These are phyloP conservation scores for Prillingera fragicola DNA, from an alignment of 1,284 basidiomycete genomes.

Conservation along the genomic window DNA sequence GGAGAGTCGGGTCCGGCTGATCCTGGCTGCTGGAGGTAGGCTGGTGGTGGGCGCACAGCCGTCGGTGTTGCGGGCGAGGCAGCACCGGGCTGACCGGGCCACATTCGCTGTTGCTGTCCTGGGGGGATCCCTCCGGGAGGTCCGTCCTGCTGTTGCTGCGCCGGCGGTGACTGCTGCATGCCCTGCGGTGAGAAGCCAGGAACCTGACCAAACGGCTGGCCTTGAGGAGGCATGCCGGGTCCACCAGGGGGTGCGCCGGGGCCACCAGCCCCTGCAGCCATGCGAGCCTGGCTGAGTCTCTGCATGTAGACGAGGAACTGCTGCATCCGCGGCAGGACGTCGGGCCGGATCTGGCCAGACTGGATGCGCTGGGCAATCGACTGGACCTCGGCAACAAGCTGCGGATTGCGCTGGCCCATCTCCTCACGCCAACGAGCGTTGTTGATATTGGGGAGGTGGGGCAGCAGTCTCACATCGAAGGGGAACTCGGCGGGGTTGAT, in stretches of 20 bases:
- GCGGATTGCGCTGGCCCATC: conserved; percentile 32
- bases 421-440: conserved; percentile 31
- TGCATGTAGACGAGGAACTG: conserved; percentile 23
- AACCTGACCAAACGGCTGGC: conserved; percentile 4
- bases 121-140: conserved; percentile 9
- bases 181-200: conserved; percentile 7
- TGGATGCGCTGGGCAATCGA: conserved; percentile 20
- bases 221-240: neutral
- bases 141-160: conserved; percentile 10
- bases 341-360: conserved; percentile 24
- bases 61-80: conserved; percentile 12
- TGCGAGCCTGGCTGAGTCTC: conserved; percentile 1
- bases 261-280: neutral
- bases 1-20: conserved; percentile 14
- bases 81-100: conserved; percentile 8
- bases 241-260: too few species aligned
- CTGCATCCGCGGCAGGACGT: conserved; percentile 38
- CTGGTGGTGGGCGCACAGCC: conserved; percentile 21
- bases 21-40: conserved; percentile 19
- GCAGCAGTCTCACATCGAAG: conserved; percentile 36
- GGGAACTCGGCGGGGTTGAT: conserved; percentile 35
- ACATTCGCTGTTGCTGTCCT: conserved; percentile 16
- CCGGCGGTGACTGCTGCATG: conserved; percentile 7
- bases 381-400: conserved; percentile 18
- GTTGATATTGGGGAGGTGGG: conserved; percentile 21